These are phyloP conservation scores for bread wheat (Triticum aestivum) DNA, from an alignment of 176 grass and related monocot genomes.

Conservation along the genomic window IWGSC_CS_RefSeq_v2.1 NC_057801.1:237555696-237556195, in stretches of 20 bases:
- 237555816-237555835: too few relatives aligned
- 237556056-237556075: conserved; percentile 38
- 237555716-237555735: too few relatives aligned
- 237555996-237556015: neutral
- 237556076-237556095: conserved; percentile 49
- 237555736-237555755: too few relatives aligned
- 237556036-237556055: conserved; percentile 16
- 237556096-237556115: conserved; percentile 85
- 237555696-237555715: too few relatives aligned
- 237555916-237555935: neutral
- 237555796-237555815: too few relatives aligned
- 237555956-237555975: conserved; percentile 26
- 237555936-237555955: conserved; percentile 3
- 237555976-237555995: conserved; percentile 47
- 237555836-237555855: too few relatives aligned
- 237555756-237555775: too few relatives aligned
- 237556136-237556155: conserved; percentile 76
- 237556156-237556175: conserved; percentile 76
- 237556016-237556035: conserved; percentile 26
- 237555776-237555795: too few relatives aligned
- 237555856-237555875: too few relatives aligned
- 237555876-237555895: too few relatives aligned
- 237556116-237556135: conserved; percentile 66
- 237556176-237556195: conserved; percentile 59
- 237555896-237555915: neutral